phyloP scores from a whole-genome alignment of 1,284 basidiomycete species.

The Trichosporon ovoides region DNA sequence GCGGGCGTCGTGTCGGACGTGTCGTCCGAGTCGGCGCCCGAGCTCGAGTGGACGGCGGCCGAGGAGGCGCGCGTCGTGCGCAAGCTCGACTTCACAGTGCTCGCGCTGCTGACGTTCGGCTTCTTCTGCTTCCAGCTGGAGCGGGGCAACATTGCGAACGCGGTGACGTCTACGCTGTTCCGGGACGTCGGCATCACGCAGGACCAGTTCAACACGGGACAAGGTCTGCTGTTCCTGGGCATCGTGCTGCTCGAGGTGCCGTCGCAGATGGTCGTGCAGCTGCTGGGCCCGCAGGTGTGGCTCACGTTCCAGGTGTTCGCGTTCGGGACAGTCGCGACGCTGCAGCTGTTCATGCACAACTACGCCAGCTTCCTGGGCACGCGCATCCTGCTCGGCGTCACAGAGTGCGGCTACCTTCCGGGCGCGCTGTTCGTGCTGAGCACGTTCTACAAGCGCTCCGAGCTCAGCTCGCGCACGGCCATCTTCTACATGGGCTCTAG shows the following conservation, averaged over 20 bases:
- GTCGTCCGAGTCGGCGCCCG: background rate
- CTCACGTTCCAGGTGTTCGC: conserved; percentile 30
- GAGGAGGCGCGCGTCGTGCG: conserved; percentile 16
- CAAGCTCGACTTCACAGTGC: conserved; percentile 25
- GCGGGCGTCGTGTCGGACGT: background rate
- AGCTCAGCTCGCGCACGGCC: conserved; percentile 23
- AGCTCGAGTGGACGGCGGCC: conserved; percentile 9
- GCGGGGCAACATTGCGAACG: conserved; percentile 16
- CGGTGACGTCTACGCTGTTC: conserved; percentile 7
- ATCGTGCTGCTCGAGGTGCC: conserved; percentile 44
- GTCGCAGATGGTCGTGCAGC: conserved; percentile 29
- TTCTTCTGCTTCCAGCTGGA: conserved; percentile 41
- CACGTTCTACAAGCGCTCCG: conserved; percentile 25
- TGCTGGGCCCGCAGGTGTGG: conserved; percentile 32
- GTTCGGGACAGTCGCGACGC: conserved; percentile 27
- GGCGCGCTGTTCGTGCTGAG: conserved; percentile 22
- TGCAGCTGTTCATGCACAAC: conserved; percentile 27
- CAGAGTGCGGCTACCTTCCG: conserved; percentile 24
- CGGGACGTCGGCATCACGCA: conserved; percentile 34
- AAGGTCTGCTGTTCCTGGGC: conserved; percentile 36
- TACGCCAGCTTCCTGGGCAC: conserved; percentile 27
- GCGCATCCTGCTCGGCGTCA: conserved; percentile 26
- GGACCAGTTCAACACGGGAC: conserved; percentile 40
- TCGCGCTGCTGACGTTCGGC: conserved; percentile 30
- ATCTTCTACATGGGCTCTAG: conserved; percentile 26